Percentiles rank a stretch among this genome's conserved stretches.
These are phyloP conservation scores for Epichloe sylvatica DNA, from an alignment of 2,329 filamentous ascomycete genomes.

Conservation along the genomic window DNA sequence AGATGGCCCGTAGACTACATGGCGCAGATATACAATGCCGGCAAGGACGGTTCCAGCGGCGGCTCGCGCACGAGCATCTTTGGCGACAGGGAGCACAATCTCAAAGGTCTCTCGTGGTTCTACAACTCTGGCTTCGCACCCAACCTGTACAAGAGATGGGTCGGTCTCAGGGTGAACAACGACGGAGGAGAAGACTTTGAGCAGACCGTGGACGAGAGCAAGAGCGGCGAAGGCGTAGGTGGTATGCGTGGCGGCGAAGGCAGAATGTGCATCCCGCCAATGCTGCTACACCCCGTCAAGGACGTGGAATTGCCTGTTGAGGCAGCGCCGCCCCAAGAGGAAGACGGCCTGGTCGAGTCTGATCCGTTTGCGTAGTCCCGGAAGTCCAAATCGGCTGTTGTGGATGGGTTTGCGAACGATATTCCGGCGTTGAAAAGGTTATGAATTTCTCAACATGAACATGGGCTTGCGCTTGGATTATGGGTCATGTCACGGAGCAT, in stretches of 20 bases:
- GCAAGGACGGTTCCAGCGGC: conserved; percentile 60
- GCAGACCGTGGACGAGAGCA: conserved; percentile 37
- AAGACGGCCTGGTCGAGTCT: conserved; percentile 24
- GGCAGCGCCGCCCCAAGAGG: conserved; percentile 34
- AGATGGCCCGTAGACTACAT: conserved; percentile 72
- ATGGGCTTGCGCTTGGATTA: no score
- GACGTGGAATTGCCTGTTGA: conserved; percentile 53
- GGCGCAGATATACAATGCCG: conserved; percentile 67
- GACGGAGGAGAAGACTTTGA: conserved; percentile 69
- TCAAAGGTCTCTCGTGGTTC: conserved; percentile 79
- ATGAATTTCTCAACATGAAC: no score
- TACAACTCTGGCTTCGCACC: conserved; percentile 74
- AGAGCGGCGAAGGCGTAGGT: conserved; percentile 33
- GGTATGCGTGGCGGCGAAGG: conserved; percentile 57
- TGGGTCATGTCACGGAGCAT: no score
- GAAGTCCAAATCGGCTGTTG: conserved; percentile 4
- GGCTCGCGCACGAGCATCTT: conserved; percentile 60
- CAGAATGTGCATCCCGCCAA: conserved; percentile 80
- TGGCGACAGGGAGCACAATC: conserved; percentile 78
- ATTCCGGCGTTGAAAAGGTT: neutral
- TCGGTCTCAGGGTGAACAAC: conserved; percentile 67
- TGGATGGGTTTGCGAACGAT: neutral
- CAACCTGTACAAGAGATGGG: conserved; percentile 73
- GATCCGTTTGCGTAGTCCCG: conserved; percentile 27
- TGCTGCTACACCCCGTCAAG: conserved; percentile 84